Conservation (phyloP, 352 stramenopile genomes). For the Phytophthora meadii region DNA sequence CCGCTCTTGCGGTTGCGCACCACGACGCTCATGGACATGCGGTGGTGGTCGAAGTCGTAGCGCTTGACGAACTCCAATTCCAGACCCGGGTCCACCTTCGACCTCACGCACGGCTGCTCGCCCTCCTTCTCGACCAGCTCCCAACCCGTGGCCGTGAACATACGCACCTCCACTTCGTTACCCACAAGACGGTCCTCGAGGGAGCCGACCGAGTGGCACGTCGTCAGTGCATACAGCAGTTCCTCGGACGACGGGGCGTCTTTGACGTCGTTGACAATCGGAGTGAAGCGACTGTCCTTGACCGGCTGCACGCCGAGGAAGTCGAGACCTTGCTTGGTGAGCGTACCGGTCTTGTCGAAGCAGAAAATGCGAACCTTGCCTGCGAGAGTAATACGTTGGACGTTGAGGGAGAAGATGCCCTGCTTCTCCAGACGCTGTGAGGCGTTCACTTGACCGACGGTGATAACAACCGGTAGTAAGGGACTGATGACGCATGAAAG, state of each 20-base stretch:
- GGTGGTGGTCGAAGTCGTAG: constrained; percentile 93
- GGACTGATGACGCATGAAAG: constrained; percentile 75
- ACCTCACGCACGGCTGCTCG: constrained; percentile 52
- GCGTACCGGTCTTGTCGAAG: constrained; percentile 95
- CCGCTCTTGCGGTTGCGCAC: constrained; percentile 63
- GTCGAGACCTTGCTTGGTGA: constrained; percentile 91
- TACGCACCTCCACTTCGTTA: constrained; percentile 81
- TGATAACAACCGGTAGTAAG: constrained; percentile 89
- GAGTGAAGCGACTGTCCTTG: constrained; percentile 30
- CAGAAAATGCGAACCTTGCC: constrained; percentile 91
- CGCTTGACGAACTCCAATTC: constrained; percentile 85
- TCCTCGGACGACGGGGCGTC: constrained; percentile 41
- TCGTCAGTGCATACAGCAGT: constrained; percentile 71
- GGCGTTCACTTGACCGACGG: constrained; percentile 86
- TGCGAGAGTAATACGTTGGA: constrained; percentile 82
- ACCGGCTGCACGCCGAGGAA: constrained; percentile 56
- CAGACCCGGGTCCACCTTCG: constrained; percentile 34
- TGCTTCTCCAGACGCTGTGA: constrained; percentile 76
- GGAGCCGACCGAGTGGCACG: constrained; percentile 85
- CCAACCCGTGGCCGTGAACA: constrained; percentile 71
- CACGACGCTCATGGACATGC: constrained; percentile 92
- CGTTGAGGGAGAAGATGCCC: constrained; percentile 85
- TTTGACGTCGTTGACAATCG: constrained; percentile 58
- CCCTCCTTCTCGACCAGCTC: constrained; percentile 40
- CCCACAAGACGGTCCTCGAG: constrained; percentile 79